phyloP scores from a whole-genome alignment of 495 filamentous ascomycete species.

The Aspergillus conjunctus region DNA sequence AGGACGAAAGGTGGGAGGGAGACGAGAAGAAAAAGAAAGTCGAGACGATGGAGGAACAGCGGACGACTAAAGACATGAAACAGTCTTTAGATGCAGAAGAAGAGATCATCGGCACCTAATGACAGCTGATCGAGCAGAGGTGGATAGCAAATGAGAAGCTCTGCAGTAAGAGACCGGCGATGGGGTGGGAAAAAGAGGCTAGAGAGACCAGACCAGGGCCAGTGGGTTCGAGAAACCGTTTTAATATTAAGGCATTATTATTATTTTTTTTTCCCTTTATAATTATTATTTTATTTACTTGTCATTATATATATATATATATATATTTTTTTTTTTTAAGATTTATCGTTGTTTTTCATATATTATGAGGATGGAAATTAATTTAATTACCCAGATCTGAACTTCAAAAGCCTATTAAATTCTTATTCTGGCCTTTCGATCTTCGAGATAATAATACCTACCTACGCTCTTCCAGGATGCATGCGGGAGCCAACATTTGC shows the following conservation, averaged over 20 bases:
- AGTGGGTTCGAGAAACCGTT: constrained; percentile 27
- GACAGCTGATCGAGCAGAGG: constrained; percentile 30
- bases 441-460: too few relatives aligned
- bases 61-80: constrained; percentile 26
- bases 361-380: neutral
- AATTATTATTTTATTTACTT: constrained; percentile 13
- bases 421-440: neutral
- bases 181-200: constrained; percentile 15
- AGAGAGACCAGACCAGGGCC: constrained; percentile 27
- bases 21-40: constrained; percentile 23
- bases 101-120: constrained; percentile 28
- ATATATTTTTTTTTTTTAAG: neutral
- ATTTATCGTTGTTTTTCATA: neutral
- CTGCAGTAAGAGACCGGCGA: constrained; percentile 22
- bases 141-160: constrained; percentile 27
- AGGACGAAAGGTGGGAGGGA: constrained; percentile 9
- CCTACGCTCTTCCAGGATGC: too few relatives aligned
- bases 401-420: neutral
- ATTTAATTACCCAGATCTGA: neutral
- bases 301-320: neutral
- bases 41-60: constrained; percentile 14
- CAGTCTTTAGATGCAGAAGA: constrained; percentile 26
- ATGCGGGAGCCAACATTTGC: neutral
- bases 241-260: constrained; percentile 17
- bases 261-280: constrained; percentile 17